Conservation (phyloP, 192 early-diverging fungal genomes). For the Podila verticillata region DNA sequence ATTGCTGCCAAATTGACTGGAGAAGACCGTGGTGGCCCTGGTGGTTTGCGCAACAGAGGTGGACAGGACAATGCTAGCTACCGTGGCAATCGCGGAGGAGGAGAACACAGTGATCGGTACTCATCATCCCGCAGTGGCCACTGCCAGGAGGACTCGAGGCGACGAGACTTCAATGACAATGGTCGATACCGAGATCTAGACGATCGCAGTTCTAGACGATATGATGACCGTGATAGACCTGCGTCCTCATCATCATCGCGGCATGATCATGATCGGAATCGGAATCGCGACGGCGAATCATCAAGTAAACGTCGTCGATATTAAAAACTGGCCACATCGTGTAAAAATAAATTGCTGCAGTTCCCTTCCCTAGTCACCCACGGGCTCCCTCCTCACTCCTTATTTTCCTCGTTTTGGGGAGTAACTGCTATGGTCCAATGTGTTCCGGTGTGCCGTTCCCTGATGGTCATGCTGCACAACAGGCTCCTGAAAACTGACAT, state of each 20-base stretch:
- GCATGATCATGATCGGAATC: background rate
- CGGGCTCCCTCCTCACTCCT: too few species aligned
- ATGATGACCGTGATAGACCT: background rate
- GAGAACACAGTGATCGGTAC: constrained; percentile 5
- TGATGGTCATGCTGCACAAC: too few species aligned
- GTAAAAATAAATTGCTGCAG: too few species aligned
- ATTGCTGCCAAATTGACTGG: constrained; percentile 27
- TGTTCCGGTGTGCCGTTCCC: too few species aligned
- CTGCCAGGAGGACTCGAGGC: background rate
- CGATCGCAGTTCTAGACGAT: background rate
- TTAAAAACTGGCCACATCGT: constrained; percentile 1
- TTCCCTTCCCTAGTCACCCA: too few species aligned
- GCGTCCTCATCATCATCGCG: constrained; percentile 4
- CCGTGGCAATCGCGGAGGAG: constrained; percentile 3
- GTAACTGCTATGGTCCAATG: too few species aligned
- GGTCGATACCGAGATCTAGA: background rate
- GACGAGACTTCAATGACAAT: background rate
- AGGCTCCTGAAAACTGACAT: too few species aligned
- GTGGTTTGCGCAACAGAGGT: background rate
- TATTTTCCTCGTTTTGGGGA: too few species aligned
- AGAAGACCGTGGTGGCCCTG: background rate
- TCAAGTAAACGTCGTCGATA: constrained; percentile 38
- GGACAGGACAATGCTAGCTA: constrained; percentile 16
- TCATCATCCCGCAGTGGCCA: background rate
- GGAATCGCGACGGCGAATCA: background rate